phyloP scores from a whole-genome alignment of 73 alveolate species.

The Symbiodinium pilosum region DNA sequence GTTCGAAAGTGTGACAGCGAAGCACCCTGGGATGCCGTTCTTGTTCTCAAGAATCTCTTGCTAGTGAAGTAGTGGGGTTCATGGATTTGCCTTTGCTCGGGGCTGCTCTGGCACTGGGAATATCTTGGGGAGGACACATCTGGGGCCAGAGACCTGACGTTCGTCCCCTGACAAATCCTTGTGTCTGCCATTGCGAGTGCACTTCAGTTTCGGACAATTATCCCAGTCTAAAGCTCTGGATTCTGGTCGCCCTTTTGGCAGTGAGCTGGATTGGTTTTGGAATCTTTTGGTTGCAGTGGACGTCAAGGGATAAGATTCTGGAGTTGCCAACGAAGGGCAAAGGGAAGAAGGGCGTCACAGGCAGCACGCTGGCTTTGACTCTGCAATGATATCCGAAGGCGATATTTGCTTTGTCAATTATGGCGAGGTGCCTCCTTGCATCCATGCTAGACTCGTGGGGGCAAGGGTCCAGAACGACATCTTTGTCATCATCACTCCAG shows the following conservation, averaged over 20 bases:
- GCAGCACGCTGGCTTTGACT: background rate
- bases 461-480: background rate
- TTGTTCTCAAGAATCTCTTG: no score
- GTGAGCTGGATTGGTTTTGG: background rate
- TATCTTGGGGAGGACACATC: no score
- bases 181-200: background rate
- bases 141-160: no score
- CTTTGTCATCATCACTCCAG: slow-evolving; percentile 11
- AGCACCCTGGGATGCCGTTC: no score
- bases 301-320: background rate
- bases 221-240: background rate
- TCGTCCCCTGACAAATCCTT: no score
- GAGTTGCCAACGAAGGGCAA: background rate
- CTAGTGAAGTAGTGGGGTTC: no score
- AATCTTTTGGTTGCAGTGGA: no score
- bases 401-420: slow-evolving; percentile 7
- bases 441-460: slow-evolving; percentile 19
- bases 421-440: slow-evolving; percentile 24
- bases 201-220: background rate
- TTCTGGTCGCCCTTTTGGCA: background rate
- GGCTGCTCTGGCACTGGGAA: no score
- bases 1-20: no score
- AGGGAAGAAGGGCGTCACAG: slow-evolving; percentile 22
- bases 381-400: slow-evolving; percentile 18
- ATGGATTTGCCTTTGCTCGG: no score